Conservation (phyloP, 2,329 filamentous ascomycete species). For the Diplocarpon rosae region DNA sequence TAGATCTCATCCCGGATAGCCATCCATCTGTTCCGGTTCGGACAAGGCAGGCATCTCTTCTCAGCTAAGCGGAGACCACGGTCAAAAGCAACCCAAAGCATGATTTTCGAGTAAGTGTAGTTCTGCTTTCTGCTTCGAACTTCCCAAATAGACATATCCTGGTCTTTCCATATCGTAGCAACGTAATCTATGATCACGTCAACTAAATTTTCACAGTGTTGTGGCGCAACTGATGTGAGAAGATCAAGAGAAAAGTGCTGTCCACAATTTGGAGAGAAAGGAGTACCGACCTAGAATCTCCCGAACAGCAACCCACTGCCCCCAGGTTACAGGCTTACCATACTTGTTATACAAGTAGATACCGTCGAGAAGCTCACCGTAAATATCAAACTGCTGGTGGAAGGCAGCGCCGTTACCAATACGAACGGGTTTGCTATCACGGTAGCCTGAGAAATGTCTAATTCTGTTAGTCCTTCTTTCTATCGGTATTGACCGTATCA, state of each 20-base stretch:
- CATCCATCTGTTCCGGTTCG: slow-evolving; percentile 56
- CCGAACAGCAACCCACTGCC: slow-evolving; percentile 62
- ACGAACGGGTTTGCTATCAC: slow-evolving; percentile 58
- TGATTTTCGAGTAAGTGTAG: slow-evolving; percentile 72
- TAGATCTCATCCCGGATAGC: slow-evolving; percentile 56
- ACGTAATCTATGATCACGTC: slow-evolving; percentile 46
- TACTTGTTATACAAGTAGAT: slow-evolving; percentile 75
- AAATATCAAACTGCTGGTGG: slow-evolving; percentile 70
- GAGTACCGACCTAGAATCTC: slow-evolving; percentile 44
- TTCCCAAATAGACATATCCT: slow-evolving; percentile 79
- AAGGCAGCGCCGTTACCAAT: slow-evolving; percentile 70
- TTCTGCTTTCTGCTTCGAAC: slow-evolving; percentile 65
- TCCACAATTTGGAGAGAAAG: too few relatives aligned
- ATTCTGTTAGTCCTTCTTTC: slow-evolving; percentile 6
- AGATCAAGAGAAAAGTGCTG: too few relatives aligned
- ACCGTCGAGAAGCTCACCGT: slow-evolving; percentile 66
- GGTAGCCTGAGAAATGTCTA: slow-evolving; percentile 60
- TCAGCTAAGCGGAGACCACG: slow-evolving; percentile 62
- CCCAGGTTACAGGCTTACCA: slow-evolving; percentile 65
- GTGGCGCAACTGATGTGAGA: too few relatives aligned
- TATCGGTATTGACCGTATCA: neutral
- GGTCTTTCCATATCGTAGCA: slow-evolving; percentile 49
- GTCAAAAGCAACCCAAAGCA: slow-evolving; percentile 76
- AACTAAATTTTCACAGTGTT: slow-evolving; percentile 2
- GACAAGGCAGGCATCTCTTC: slow-evolving; percentile 66